Percentiles rank a stretch among this genome's conserved stretches.
phyloP scores from a whole-genome alignment of 2,329 filamentous ascomycete genomes.

The Neocucurbitaria cava region DNA sequence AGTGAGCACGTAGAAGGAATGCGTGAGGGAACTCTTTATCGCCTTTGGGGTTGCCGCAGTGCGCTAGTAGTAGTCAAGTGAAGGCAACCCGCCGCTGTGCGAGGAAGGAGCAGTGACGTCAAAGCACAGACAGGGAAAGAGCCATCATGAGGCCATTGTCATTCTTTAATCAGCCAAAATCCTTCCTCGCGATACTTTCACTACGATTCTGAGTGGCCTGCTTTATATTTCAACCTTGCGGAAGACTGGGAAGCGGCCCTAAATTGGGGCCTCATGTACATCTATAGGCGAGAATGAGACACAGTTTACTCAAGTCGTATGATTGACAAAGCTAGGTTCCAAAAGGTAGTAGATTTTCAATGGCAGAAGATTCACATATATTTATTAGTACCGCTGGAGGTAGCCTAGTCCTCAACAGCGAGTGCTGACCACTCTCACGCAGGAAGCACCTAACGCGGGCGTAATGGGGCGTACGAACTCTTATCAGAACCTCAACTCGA shows the following conservation, averaged over 20 bases:
- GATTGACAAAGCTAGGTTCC: too few species aligned
- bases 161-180: background rate
- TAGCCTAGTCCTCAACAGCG: background rate
- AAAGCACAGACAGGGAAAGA: background rate
- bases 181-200: too few species aligned
- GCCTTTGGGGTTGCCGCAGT: background rate
- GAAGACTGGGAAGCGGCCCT: background rate
- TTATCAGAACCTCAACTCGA: background rate
- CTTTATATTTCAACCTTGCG: background rate
- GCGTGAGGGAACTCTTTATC: too few species aligned
- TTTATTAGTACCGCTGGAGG: background rate
- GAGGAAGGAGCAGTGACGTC: background rate
- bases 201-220: background rate
- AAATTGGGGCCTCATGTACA: too few species aligned
- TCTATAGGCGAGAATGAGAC: too few species aligned
- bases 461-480: background rate
- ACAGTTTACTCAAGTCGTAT: too few species aligned
- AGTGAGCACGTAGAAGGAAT: background rate
- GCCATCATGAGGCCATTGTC: background rate
- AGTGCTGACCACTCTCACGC: background rate
- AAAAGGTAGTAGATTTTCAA: background rate
- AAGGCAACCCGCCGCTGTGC: background rate
- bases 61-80: background rate
- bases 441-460: background rate
- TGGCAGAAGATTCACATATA: background rate